These are phyloP conservation scores for Pichia nanzhaoensis DNA, from an alignment of 805 yeast genomes.

Conservation along the genomic window DNA sequence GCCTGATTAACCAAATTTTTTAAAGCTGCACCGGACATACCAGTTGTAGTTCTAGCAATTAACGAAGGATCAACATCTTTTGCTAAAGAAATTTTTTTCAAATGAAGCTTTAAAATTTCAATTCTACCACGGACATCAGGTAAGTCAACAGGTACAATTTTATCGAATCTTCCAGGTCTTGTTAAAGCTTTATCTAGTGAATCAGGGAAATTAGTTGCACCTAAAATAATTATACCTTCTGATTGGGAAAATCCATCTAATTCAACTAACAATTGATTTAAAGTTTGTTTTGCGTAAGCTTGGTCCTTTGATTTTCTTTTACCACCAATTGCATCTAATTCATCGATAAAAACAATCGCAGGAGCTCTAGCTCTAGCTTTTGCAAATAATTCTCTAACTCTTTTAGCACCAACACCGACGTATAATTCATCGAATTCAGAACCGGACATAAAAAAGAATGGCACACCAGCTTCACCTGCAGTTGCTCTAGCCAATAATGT, in stretches of 20 bases:
- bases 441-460: constrained; percentile 97
- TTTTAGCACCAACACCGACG: constrained; percentile 98
- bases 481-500: constrained; percentile 95
- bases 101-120: constrained; percentile 85
- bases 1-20: constrained; percentile 97
- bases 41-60: constrained; percentile 96
- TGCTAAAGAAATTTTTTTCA: constrained; percentile 82
- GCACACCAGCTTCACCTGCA: constrained; percentile 99
- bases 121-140: constrained; percentile 98
- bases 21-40: constrained; percentile 96
- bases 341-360: constrained; percentile 95
- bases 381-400: constrained; percentile 87
- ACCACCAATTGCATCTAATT: constrained; percentile 97
- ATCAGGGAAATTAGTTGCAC: constrained; percentile 98
- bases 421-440: constrained; percentile 97
- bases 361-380: constrained; percentile 96
- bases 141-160: constrained; percentile 86
- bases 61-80: constrained; percentile 81
- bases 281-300: constrained; percentile 95
- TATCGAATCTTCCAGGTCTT: constrained; percentile 97
- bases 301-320: constrained; percentile 96
- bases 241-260: constrained; percentile 93
- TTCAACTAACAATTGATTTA: constrained; percentile 92
- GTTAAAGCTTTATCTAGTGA: constrained; percentile 94
- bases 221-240: constrained; percentile 89